Evolutionary conservation across 2,329 filamentous ascomycete genomes (phyloP).

Genomic region (Penicillium sp.): DNA sequence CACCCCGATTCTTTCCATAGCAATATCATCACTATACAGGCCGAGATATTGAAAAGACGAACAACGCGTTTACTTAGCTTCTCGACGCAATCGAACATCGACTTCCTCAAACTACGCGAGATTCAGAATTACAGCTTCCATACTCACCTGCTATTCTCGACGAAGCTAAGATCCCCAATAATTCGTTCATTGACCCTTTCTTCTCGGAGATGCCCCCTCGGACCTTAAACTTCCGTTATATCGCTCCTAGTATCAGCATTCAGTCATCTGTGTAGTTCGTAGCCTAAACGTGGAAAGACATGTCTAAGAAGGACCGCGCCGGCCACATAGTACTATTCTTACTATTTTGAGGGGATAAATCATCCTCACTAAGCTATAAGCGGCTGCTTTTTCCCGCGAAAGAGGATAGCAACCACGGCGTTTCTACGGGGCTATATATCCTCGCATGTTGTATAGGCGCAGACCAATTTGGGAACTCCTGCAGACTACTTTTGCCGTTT

Average conservation of each 20-base stretch:
- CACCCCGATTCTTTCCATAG: conserved; percentile 10
- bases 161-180: conserved; percentile 3
- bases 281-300: conserved; percentile 20
- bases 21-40: conserved; percentile 8
- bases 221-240: conserved; percentile 21
- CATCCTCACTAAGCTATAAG: neutral
- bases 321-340: neutral
- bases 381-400: neutral
- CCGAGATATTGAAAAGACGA: conserved; percentile 6
- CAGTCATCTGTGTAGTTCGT: conserved; percentile 18
- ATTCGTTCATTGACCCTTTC: conserved; percentile 11
- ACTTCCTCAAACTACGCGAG: neutral
- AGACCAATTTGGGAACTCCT: neutral
- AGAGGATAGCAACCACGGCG: neutral
- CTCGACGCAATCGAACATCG: conserved; percentile 12
- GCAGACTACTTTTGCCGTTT: neutral
- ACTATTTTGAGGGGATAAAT: neutral
- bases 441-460: neutral
- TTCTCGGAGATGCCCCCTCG: conserved; percentile 14
- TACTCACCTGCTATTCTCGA: conserved; percentile 13
- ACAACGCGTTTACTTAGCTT: conserved; percentile 7
- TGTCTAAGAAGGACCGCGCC: neutral
- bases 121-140: conserved; percentile 2
- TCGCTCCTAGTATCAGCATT: conserved; percentile 27
- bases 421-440: neutral